Percentiles rank a stretch among this genome's conserved stretches.
Conservation (phyloP, 371 early-diverging fungal genomes). For the Mortierella sp. region DNA sequence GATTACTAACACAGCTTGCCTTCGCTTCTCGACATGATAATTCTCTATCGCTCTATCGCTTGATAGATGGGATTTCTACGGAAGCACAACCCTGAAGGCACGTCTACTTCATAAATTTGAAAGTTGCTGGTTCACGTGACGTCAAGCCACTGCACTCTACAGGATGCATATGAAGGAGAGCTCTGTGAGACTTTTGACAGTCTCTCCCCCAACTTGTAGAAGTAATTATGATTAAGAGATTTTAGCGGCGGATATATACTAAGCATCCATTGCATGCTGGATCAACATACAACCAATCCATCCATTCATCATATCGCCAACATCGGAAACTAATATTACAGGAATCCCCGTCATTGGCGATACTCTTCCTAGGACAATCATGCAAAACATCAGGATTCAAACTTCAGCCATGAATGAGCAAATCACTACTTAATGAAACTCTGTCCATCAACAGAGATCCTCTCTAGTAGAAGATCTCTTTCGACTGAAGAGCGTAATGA, state of each 20-base stretch:
- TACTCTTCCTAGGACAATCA: background rate
- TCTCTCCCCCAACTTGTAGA: slow-evolving; percentile 34
- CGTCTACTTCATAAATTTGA: no score
- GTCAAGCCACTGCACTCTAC: slow-evolving; percentile 16
- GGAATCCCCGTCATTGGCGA: background rate
- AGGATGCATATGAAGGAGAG: slow-evolving; percentile 11
- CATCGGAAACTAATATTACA: background rate
- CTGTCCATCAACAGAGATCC: background rate
- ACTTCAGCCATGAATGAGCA: background rate
- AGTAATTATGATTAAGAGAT: slow-evolving; percentile 26
- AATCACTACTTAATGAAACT: no score
- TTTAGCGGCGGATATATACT: background rate
- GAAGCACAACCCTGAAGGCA: no score
- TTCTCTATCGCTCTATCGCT: no score
- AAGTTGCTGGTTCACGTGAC: slow-evolving; percentile 5
- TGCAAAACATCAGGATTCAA: background rate
- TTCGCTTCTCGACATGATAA: no score
- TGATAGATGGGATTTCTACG: no score
- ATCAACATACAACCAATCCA: slow-evolving; percentile 2
- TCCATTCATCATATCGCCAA: slow-evolving; percentile 5
- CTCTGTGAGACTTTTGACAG: slow-evolving; percentile 23
- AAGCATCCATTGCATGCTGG: slow-evolving; percentile 1
- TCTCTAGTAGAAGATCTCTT: background rate
- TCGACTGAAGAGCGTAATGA: background rate
- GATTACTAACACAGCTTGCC: no score